phyloP scores from a whole-genome alignment of 495 filamentous ascomycete species.

The Daldinia grandis region DNA sequence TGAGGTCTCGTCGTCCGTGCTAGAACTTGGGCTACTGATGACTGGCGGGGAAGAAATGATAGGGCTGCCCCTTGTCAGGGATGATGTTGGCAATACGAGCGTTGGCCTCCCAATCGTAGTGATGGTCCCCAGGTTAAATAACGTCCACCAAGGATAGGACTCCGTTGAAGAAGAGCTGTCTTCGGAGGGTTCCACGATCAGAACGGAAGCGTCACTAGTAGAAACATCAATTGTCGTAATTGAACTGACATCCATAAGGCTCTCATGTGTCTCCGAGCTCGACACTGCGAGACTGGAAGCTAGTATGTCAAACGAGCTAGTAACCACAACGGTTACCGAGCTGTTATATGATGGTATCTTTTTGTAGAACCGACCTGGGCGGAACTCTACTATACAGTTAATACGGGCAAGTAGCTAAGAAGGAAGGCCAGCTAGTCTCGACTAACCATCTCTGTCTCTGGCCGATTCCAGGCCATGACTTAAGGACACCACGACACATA shows the following conservation, averaged over 20 bases:
- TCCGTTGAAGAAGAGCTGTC: conserved; percentile 12
- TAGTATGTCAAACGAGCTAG: conserved; percentile 33
- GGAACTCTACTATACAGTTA: conserved; percentile 30
- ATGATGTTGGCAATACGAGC: conserved; percentile 29
- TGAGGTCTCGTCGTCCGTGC: neutral
- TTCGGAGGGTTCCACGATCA: conserved; percentile 4
- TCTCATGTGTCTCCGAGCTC: conserved; percentile 21
- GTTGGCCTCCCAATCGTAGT: conserved; percentile 36
- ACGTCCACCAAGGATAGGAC: conserved; percentile 7
- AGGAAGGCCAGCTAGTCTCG: conserved; percentile 4
- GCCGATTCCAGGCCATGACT: conserved; percentile 34
- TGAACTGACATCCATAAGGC: conserved; percentile 20
- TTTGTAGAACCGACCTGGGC: conserved; percentile 25
- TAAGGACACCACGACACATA: conserved; percentile 36
- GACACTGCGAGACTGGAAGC: conserved; percentile 17
- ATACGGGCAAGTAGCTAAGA: conserved; percentile 11
- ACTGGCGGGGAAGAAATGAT: neutral
- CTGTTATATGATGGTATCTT: conserved; percentile 29
- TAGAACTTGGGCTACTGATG: conserved; percentile 10
- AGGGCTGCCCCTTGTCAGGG: conserved; percentile 17
- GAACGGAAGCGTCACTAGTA: conserved; percentile 9
- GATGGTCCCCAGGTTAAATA: conserved; percentile 35
- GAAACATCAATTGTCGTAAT: conserved; percentile 9
- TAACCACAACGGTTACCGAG: conserved; percentile 26
- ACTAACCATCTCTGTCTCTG: conserved; percentile 31